Evolutionary conservation across 192 early-diverging fungal genomes (phyloP).

Genomic region (Podila clonocystis): DNA sequence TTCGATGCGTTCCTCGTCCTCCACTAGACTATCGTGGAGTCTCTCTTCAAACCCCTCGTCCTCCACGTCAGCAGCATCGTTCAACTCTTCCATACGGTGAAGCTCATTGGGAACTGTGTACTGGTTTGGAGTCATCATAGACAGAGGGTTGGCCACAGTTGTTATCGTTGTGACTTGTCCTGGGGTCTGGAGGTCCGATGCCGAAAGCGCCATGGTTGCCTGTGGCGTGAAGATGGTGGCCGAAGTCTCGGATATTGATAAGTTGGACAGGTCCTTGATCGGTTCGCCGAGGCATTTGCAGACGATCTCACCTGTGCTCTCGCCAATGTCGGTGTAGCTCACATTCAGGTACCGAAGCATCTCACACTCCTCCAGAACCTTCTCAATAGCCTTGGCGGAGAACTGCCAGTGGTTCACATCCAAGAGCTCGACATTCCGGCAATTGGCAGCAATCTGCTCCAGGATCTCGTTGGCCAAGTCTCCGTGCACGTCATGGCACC

Average conservation of each 20-base stretch:
- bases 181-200: background rate
- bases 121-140: background rate
- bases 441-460: slow-evolving; percentile 43
- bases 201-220: background rate
- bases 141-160: background rate
- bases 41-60: background rate
- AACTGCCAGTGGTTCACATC: slow-evolving; percentile 53
- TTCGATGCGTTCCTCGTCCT: slow-evolving; percentile 23
- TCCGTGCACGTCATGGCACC: slow-evolving; percentile 46
- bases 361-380: slow-evolving; percentile 28
- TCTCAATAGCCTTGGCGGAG: slow-evolving; percentile 34
- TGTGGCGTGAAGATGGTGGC: background rate
- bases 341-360: slow-evolving; percentile 48
- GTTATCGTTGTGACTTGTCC: background rate
- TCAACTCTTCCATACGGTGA: background rate
- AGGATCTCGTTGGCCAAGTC: slow-evolving; percentile 42
- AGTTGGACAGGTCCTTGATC: background rate
- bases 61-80: background rate
- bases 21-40: background rate
- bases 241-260: background rate
- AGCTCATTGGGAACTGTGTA: background rate
- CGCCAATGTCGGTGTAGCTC: slow-evolving; percentile 35
- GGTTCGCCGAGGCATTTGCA: slow-evolving; percentile 33
- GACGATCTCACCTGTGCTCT: slow-evolving; percentile 30
- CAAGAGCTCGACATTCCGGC: slow-evolving; percentile 39